phyloP scores from a whole-genome alignment of 2,329 filamentous ascomycete species.

The Penicillium sp. region DNA sequence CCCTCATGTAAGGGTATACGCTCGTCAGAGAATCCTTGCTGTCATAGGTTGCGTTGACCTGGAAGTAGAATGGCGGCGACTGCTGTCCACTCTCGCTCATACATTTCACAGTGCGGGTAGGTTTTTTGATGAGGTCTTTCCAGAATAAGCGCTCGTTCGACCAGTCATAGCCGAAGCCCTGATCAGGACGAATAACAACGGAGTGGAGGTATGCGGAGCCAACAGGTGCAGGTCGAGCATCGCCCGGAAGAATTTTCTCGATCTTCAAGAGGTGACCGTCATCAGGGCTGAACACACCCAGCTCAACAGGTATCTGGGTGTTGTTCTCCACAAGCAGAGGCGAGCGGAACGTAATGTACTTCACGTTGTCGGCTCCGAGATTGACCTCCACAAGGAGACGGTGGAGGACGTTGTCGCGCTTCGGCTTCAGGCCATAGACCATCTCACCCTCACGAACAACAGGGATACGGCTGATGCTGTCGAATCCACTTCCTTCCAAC shows the following conservation, averaged over 20 bases:
- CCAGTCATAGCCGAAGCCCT: constrained; percentile 96
- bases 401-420: constrained; percentile 80
- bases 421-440: constrained; percentile 83
- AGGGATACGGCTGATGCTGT: constrained; percentile 80
- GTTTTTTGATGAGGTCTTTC: constrained; percentile 82
- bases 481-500: constrained; percentile 91
- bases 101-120: constrained; percentile 84
- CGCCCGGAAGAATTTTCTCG: constrained; percentile 92
- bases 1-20: constrained; percentile 90
- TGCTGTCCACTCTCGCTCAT: constrained; percentile 77
- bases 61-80: constrained; percentile 87
- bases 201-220: constrained; percentile 89
- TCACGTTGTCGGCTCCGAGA: constrained; percentile 91
- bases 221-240: constrained; percentile 84
- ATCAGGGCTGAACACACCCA: constrained; percentile 84
- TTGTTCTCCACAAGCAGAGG: constrained; percentile 92
- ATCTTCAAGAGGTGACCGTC: constrained; percentile 93
- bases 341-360: constrained; percentile 93
- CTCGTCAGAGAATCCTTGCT: constrained; percentile 76
- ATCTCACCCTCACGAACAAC: constrained; percentile 94
- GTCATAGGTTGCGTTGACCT: constrained; percentile 84
- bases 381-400: constrained; percentile 88
- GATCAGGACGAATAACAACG: constrained; percentile 82
- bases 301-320: constrained; percentile 90
- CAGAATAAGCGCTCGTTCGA: constrained; percentile 86